Base-by-base conservation (phyloP, 257 asterid genomes). In the Cynanchum wilfordii region DNA sequence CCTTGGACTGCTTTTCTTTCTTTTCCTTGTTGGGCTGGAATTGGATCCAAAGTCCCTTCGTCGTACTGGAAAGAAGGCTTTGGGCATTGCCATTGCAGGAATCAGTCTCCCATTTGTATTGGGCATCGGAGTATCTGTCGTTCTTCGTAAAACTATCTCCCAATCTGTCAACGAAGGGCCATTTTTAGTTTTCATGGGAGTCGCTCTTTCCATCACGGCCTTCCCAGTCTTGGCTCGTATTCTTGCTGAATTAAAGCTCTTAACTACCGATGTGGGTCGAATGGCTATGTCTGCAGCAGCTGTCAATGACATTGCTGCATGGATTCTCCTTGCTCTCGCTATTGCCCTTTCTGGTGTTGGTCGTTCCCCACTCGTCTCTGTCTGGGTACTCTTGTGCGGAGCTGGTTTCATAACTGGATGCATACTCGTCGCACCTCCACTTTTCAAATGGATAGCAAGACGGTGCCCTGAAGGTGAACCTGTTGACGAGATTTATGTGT, bases 391-490 rank as follows among this genome's bases (percentile, higher is more conserved):
- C 24, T 51, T 80, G 40, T 68, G 75, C 45, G 83, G 83, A 5
- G 0, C 62, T 27, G 80, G 69, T 7, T 87, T 87, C 42, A 57
- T 87, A 24, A 6, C 51, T 1, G 29, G 76, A 1, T 82, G 88
- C 71, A 47, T 77, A n/a, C n/a, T 82, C 3, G 16, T 80, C 10
- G 86, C 73, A 5, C 87, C 87, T 12, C 85, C 81, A 0, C 30
- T 82, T 50, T 85, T 87, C 72, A 80, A 66, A 42, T 82, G 88
- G 89, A 79, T 87, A 82, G 78, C 86, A 5, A 77, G 54, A 15
- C 79, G 73, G 0, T 87, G 89, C 45, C 78, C 86, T 4, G 76
- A 84, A 45, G 88, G 88, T 5, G 84, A 84, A 74, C 87, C 87
- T 1, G 87, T 84, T 11, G 75, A 84, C 24, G 89, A 87, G 81